Evolutionary conservation across 2,329 filamentous ascomycete species (phyloP).

Genomic region (Fusarium sarcochroum): DNA sequence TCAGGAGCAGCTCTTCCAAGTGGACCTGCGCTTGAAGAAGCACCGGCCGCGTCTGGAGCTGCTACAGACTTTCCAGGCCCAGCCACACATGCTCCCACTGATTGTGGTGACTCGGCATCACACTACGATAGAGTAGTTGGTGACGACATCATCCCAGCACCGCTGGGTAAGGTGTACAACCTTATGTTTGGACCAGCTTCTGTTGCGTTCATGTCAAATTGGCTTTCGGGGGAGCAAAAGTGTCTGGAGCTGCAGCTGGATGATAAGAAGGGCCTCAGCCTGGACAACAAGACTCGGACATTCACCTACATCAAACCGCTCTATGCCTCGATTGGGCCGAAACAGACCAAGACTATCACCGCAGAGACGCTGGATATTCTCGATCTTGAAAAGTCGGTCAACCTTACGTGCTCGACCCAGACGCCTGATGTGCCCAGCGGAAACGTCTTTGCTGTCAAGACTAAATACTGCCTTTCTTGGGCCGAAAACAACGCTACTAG

Average conservation of each 20-base stretch:
- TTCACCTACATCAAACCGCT: slow-evolving; percentile 96
- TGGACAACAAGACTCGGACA: slow-evolving; percentile 80
- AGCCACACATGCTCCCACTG: slow-evolving; percentile 83
- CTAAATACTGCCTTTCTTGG: slow-evolving; percentile 95
- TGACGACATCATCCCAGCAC: slow-evolving; percentile 88
- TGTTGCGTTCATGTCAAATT: slow-evolving; percentile 85
- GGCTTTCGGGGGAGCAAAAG: slow-evolving; percentile 89
- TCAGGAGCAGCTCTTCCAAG: slow-evolving; percentile 69
- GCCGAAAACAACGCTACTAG: slow-evolving; percentile 87
- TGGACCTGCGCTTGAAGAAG: slow-evolving; percentile 63
- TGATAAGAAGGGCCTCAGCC: slow-evolving; percentile 82
- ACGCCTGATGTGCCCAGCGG: slow-evolving; percentile 96
- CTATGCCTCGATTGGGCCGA: slow-evolving; percentile 86
- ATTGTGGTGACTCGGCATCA: slow-evolving; percentile 81
- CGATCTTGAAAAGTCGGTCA: slow-evolving; percentile 89
- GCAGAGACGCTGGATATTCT: slow-evolving; percentile 86
- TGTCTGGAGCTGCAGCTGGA: slow-evolving; percentile 89
- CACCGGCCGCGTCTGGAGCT: slow-evolving; percentile 57
- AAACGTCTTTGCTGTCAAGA: slow-evolving; percentile 92
- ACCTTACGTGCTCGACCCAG: slow-evolving; percentile 85
- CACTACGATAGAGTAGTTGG: slow-evolving; percentile 90
- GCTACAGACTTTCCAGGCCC: slow-evolving; percentile 85
- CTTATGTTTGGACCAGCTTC: slow-evolving; percentile 89
- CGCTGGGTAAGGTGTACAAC: slow-evolving; percentile 91
- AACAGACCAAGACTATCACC: slow-evolving; percentile 93